Base-by-base conservation (phyloP, 495 filamentous ascomycete species). In the Talaromyces adpressus region DNA sequence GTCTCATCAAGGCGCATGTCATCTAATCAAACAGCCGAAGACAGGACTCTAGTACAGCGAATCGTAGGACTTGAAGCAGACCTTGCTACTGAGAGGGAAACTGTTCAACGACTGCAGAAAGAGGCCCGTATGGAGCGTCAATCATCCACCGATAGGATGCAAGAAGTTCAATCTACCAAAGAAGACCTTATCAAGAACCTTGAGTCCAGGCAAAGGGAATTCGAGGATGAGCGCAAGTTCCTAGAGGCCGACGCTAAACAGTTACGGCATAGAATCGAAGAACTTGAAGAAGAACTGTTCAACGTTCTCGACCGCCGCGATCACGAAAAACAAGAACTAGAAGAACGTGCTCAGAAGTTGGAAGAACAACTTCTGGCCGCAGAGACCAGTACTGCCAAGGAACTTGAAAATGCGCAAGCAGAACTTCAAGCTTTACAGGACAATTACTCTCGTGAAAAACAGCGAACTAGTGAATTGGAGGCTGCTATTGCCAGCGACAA, bases 151-250 rank as follows among this genome's bases (percentile, higher is more conserved):
- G 81, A 84, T 53, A 87, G 87, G 64, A 84, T 91, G 51, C 87
- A 93, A 65, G 91, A 96, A 70, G 90, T 82, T 12, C 88, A 91
- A 64, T 93, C 90, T 3, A 99, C 90, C 0, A 99, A 99, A 73
- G 86, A 90, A 69, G 94, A 99, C 69, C 84, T 99, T 1, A 85
- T 99, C 71, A 89, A 90, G 47, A 99, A 99, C 69, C 87, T 99
- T 71, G 92, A 97, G 68, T 90, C 93, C 34, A 84, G 91, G 34
- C 91, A 96, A 70, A 85, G 86, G 30, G 93, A 98, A 69, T 97
- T 97, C 68, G 81, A 89, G 51, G 86, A 86, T 60, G 92, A 98
- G 72, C 85, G 93, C 25, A 89, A 86, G 67, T 87, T 84, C 9
- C 79, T 97, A 18, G 89, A 96, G 67, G 76, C 82, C 18, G 92